Evolutionary conservation across 495 filamentous ascomycete genomes (phyloP), one percentile per base, ranked within the genome.

Genomic region (Podospora comata): DNA sequence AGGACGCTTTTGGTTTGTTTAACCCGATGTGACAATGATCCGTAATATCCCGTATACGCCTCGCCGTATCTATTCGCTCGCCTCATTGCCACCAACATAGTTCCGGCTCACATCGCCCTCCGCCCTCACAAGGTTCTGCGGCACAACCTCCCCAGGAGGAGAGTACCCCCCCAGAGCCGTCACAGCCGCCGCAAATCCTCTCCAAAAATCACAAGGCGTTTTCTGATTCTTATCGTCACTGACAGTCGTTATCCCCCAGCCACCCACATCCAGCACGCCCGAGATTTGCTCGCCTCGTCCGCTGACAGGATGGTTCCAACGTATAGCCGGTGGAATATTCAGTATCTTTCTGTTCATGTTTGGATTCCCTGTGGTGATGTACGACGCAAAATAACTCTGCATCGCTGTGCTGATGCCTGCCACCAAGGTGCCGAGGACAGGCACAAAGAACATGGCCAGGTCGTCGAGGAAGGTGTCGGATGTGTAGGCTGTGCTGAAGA

Each of bases 321-420:
- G 60, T 18, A 82, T 71, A 18, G 75, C 75, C 1, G 78, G 75
- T 28, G 79, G 76, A 5, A 80, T 23, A 61, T 81, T 80, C 44
- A 73, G 27, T 1, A 74, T 58, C 58, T 73, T 74, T 5, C 76
- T 74, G 39, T 76, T 71, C 4, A 70, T 77, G 69, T 80, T 81
- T 2, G 79, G 80, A 67, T 81, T 70, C 0, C 79, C 80, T 2
- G 71, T 77, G 3, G 72, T 60, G 27, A 80, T 74, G 65, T 79
- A 80, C 2, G 74, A 79, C 16, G 77, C 73, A 54, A 82, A 72
- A 60, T 82, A 81, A 53, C 73, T 77, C 67, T 83, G 80, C 71
- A 81, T 72, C 18, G 76, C 74, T 34, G 72, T 67, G 62, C 77
- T 78, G 66, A 83, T 70, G 44, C 76, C 76, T 16, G 71, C 62